Base-by-base conservation (phyloP, 179 eudicot genomes). In the Spinacia oleracea region DNA sequence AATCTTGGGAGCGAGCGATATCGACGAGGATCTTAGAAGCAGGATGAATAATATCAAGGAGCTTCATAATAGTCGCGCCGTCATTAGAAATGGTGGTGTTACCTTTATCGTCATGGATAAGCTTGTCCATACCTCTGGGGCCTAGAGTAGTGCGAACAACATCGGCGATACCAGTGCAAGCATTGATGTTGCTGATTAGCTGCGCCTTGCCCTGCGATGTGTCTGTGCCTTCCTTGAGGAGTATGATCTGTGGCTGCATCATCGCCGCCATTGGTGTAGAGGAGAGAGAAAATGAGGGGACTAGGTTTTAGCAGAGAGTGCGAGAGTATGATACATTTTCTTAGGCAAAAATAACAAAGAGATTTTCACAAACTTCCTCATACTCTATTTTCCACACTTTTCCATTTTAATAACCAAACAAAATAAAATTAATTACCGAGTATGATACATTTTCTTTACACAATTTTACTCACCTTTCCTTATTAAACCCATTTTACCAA, bases 31-130 rank as follows among this genome's bases (percentile, higher is more conserved):
- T 94, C 89, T 90, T 92, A 43, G 93, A 91, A 43, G 93, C 98
- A n/a, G 94, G 97, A 72, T 92, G 97, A 64, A 94, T 83, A 59
- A 94, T 88, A 74, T 92, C 97, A 16, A 94, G 93, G 29, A 94
- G 91, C 80, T 93, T 93, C 98, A 95, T 95, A 70, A 93, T 95
- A 21, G 98, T 95, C 77, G 98, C 98, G 23, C 98, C 98, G n/a
- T 95, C 98, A 68, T 95, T 95, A 9, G 98, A 95, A 68, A 95
- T 93, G 70, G 98, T 95, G 43, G 98, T 95, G 70, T 87, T 90
- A 6, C 98, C 98, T 81, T 89, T 95, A 7, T 92, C 92, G 43
- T 95, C 98, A 45, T 95, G 98, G 72, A 95, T 93, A 75, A 95
- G 81, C 80, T 95, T 95, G 90, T 95, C 98, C 98, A 95, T 95